Base-by-base conservation (phyloP, 345 rosid species). In the Ricinus communis region DNA sequence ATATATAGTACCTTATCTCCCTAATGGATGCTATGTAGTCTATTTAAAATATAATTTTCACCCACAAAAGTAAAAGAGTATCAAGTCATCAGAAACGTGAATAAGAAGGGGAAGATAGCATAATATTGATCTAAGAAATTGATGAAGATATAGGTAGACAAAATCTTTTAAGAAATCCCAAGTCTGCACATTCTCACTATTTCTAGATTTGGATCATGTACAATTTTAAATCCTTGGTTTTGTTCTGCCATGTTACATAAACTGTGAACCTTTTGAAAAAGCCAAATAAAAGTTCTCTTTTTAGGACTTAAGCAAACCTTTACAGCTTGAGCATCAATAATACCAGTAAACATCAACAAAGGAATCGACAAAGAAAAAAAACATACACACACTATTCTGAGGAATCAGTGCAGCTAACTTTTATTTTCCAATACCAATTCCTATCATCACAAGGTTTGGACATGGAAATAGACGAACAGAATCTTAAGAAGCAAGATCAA, bases 381-480 rank as follows among this genome's bases (percentile, higher is more conserved):
- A 51, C 52, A 54, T n/a, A n/a, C n/a, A n/a, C n/a, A n/a, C n/a
- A n/a, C n/a, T n/a, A 49, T 15, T 24, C 19, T 21, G 5, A 54
- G 19, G 70, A 63, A 57, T 54, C 40, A 45, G 25, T 50, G 47
- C 13, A 55, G 71, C 63, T 28, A 58, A 31, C 24, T 30, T 41
- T 31, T n/a, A n/a, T n/a, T n/a, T n/a, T n/a, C n/a, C n/a, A n/a
- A n/a, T n/a, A n/a, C n/a, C n/a, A n/a, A n/a, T n/a, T n/a, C n/a
- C n/a, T n/a, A n/a, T n/a, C n/a, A n/a, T n/a, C n/a, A n/a, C n/a
- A n/a, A n/a, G n/a, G n/a, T n/a, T n/a, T n/a, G n/a, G n/a, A n/a
- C n/a, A n/a, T n/a, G n/a, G n/a, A n/a, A n/a, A n/a, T n/a, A n/a
- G n/a, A n/a, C n/a, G n/a, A n/a, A n/a, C n/a, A n/a, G n/a, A n/a